Base-by-base conservation (phyloP, 2,329 filamentous ascomycete genomes). In the Pseudopyricularia javanii region DNA sequence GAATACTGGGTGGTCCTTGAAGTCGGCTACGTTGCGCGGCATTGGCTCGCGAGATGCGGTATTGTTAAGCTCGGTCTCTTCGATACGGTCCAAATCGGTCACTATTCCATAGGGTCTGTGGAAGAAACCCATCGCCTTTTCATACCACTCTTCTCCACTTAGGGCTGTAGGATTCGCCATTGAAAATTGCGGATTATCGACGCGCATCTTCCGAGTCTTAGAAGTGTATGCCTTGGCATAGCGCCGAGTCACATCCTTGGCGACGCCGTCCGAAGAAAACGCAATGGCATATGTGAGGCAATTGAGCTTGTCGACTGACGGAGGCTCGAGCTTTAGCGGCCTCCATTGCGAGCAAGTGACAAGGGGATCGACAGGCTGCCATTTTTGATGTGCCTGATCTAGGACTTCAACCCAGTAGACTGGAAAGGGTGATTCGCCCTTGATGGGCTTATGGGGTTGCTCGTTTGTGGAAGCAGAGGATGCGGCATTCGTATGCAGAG, bases 331-430 rank as follows among this genome's bases (percentile, higher is more conserved):
- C 48, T 79, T 82, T 30, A 75, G 77, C 0, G 88, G 80, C 55
- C 86, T 90, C 63, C 83, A 88, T 53, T 95, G 81, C 0, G 83
- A 86, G 53, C 80, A 76, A 0, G 91, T 95, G 2, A 93, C 89
- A 0, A 96, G 68, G 0, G 91, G 82, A 63, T 98, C 93, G 35
- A 93, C 80, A 0, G 89, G 79, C 53, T 95, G 80, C 93, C 93
- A 98, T 71, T 89, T 95, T 63, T 96, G 88, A 57, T 89, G 81
- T 0, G 86, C 86, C 52, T 82, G 74, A 57, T 96, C 91, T 58
- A 95, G 87, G 3, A 88, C 84, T 68, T 98, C 93, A 1, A 96
- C 85, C 93, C 93, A 98, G 64, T 90, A 97, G 3, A 97, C 76
- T 0, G 93, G 93, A 61, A 85, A 88, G 0, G 79, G 67, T 0